These are phyloP conservation scores for Trichoderma oligosporum DNA, from an alignment of 2,329 filamentous ascomycete genomes.

Conservation along the genomic window DNA sequence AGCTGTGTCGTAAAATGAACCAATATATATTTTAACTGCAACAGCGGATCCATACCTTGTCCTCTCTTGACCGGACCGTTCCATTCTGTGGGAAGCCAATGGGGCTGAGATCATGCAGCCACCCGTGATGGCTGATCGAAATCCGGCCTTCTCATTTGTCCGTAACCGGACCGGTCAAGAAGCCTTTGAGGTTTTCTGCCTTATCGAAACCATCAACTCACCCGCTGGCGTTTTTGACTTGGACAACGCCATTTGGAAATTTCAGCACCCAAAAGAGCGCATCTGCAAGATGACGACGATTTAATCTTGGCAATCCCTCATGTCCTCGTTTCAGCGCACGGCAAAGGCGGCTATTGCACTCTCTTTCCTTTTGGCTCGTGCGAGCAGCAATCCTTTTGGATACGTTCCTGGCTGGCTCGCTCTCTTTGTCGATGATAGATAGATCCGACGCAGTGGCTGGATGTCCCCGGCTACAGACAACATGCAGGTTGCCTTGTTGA, in stretches of 20 bases:
- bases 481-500: slow-evolving; percentile 8
- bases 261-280: slow-evolving; percentile 1
- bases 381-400: neutral
- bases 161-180: slow-evolving; percentile 19
- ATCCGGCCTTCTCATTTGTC: slow-evolving; percentile 18
- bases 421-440: slow-evolving; percentile 1
- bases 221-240: neutral
- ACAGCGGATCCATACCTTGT: slow-evolving; percentile 4
- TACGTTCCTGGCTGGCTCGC: neutral
- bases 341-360: slow-evolving; percentile 16
- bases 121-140: slow-evolving; percentile 16
- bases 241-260: neutral
- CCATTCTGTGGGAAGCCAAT: neutral
- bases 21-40: slow-evolving; percentile 5
- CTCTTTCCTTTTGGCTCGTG: neutral
- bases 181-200: slow-evolving; percentile 7
- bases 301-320: slow-evolving; percentile 6
- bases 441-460: slow-evolving; percentile 17
- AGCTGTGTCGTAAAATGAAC: neutral
- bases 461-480: neutral
- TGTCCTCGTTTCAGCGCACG: neutral
- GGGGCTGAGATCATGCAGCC: slow-evolving; percentile 20
- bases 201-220: slow-evolving; percentile 6
- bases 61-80: slow-evolving; percentile 7
- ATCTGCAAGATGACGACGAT: slow-evolving; percentile 15